Percentiles rank a stretch among this genome's conserved stretches.
Evolutionary conservation across 345 rosid species (phyloP).

Genomic region (Psidium friedrichsthalianum): DNA sequence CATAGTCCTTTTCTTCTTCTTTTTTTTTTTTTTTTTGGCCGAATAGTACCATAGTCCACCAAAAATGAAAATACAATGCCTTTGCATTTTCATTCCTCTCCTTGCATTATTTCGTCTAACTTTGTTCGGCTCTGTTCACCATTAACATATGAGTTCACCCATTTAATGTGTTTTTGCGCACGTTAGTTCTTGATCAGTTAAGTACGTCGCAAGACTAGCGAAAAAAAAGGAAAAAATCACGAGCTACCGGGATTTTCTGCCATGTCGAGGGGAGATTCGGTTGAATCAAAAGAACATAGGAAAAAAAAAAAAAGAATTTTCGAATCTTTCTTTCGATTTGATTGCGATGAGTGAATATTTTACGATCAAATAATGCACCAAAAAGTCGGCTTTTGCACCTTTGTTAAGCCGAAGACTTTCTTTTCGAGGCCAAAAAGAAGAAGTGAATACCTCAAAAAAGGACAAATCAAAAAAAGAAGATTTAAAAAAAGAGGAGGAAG

Average conservation of each 20-base stretch:
- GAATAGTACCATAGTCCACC: neutral
- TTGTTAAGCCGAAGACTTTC: neutral
- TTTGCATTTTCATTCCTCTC: neutral
- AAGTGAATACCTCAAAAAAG: neutral
- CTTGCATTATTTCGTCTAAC: too few species aligned
- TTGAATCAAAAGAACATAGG: neutral
- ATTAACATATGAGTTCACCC: too few species aligned
- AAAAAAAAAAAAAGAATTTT: neutral
- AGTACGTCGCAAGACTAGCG: neutral
- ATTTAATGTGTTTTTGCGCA: too few species aligned
- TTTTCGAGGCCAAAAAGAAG: neutral
- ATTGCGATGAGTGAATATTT: neutral
- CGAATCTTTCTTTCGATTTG: neutral
- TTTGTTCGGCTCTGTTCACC: too few species aligned
- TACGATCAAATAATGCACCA: neutral
- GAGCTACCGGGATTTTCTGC: accelerated
- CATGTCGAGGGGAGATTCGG: neutral
- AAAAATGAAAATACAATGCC: neutral
- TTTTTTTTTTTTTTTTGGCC: too few species aligned
- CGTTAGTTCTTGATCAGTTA: neutral
- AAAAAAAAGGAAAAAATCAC: neutral
- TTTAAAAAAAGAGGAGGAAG: neutral
- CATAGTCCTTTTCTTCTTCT: too few species aligned
- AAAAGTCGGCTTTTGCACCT: neutral
- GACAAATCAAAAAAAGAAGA: neutral